Base-by-base conservation (phyloP, 768 basidiomycete species). In the Hypholoma sublateritium region DNA sequence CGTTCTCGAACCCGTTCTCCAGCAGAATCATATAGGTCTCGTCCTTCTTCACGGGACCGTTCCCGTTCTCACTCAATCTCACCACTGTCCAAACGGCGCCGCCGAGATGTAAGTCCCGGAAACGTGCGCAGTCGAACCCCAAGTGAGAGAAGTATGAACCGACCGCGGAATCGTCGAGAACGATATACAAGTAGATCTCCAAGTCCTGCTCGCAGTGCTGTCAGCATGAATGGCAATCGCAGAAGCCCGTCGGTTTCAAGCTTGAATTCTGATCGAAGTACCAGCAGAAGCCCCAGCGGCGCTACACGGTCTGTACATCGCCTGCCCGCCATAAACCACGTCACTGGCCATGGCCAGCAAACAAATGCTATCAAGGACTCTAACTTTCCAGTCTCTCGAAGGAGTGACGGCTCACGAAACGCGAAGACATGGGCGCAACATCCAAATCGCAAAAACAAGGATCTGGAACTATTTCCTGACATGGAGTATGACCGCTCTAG, bases 1-100 rank as follows among this genome's bases (percentile, higher is more conserved):
- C 82, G 77, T 32, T 90, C 87, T 19, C 81, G 78, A 9, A 85
- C 85, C 22, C 82, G 77, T 42, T 86, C 87, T 9, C 86, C 84
- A 12, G 73, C 84, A 11, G 84, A 81, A 41, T 89, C 89, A n/a
- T 79, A 78, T 59, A 82, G 80, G 52, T 88, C 88, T 19, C 81
- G 74, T 47, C 81, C 74, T 39, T 88, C 88, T 21, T 87, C 86
- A 45, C 78, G 81, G 44, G 85, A 81, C 56, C 86, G 83, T 35
- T 89, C 88, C 25, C 80, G 76, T 43, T 87, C 89, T 16, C 78
- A 77, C 39, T 85, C 83, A 35, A 66, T 72, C 55, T 86, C 88
- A 21, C 87, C 87, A 14, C 78, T 76, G 44, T 74, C 76, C 17
- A 85, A 85, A 66, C 81, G 79, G 22, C 77, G 74, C 44, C 80